A percentile compares a stretch with the other conserved stretches of the same genome.
These are phyloP conservation scores for Zancudomyces culisetae DNA, from an alignment of 371 early-diverging fungal species.

Conservation along the genomic window DNA sequence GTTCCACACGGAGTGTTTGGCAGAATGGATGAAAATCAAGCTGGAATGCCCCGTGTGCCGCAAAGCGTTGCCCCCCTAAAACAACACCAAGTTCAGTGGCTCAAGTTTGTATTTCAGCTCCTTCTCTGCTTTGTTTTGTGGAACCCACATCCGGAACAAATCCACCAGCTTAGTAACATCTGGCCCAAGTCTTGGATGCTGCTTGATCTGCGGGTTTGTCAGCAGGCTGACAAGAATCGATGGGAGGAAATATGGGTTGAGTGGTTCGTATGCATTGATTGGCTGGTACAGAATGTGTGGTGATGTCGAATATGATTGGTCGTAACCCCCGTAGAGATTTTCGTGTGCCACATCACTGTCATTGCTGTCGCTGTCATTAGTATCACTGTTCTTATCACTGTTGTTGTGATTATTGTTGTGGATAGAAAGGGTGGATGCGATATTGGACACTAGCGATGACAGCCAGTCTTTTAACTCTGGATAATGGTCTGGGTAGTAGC, in stretches of 20 bases:
- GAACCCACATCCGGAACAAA: conserved; percentile 62
- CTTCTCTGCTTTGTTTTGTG: conserved; percentile 41
- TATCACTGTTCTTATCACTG: no score
- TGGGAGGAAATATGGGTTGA: conserved; percentile 74
- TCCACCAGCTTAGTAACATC: conserved; percentile 38
- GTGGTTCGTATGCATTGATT: conserved; percentile 22
- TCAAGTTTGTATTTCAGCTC: conserved; percentile 74
- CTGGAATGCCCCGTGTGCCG: conserved; percentile 58
- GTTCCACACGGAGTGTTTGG: conserved; percentile 59
- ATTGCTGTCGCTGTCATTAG: no score
- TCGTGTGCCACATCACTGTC: no score
- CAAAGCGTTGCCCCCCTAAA: conserved; percentile 33
- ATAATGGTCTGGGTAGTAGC: no score
- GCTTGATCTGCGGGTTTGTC: conserved; percentile 37
- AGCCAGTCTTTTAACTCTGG: no score
- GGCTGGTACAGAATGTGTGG: conserved; percentile 21
- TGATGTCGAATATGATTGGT: no score
- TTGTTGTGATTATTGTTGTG: no score
- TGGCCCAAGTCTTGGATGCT: conserved; percentile 27
- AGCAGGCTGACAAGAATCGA: conserved; percentile 75
- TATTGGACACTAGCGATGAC: no score
- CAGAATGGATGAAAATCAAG: conserved; percentile 64
- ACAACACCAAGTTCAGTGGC: conserved; percentile 23
- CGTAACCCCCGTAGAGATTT: no score
- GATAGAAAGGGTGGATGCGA: no score